These are phyloP conservation scores for Lactarius evosmus DNA, from an alignment of 768 basidiomycete species.

Conservation along the genomic window DNA sequence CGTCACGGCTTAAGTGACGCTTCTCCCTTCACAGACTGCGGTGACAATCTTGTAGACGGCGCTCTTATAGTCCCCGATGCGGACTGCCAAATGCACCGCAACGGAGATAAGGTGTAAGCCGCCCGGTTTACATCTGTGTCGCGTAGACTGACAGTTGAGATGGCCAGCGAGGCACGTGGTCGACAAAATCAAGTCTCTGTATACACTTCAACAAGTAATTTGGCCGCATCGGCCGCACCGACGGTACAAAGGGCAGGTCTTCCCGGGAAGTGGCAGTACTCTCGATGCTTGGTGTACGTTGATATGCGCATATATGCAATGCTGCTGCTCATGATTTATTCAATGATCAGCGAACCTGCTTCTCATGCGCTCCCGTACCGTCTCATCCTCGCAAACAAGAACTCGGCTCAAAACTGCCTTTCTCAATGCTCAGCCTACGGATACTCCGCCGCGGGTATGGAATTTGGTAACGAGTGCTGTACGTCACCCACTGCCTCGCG, in stretches of 20 bases:
- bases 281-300: conserved; percentile 62
- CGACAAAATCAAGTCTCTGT: conserved; percentile 69
- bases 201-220: conserved; percentile 46
- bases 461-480: conserved; percentile 75
- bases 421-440: conserved; percentile 68
- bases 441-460: conserved; percentile 66
- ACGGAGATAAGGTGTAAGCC: conserved; percentile 60
- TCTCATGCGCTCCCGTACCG: conserved; percentile 60
- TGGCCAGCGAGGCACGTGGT: conserved; percentile 61
- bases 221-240: conserved; percentile 47
- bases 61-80: conserved; percentile 48
- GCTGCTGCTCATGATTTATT: not conserved
- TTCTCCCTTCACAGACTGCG: conserved; percentile 53
- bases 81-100: conserved; percentile 67
- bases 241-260: conserved; percentile 51
- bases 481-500: conserved; percentile 32
- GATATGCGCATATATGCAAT: not conserved
- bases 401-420: conserved; percentile 61
- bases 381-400: conserved; percentile 56
- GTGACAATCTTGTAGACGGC: conserved; percentile 58
- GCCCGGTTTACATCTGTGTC: not conserved
- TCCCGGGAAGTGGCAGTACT: conserved; percentile 60
- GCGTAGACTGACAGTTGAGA: not conserved
- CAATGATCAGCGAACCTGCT: conserved; percentile 45
- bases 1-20: not conserved